A percentile compares a stretch with the other conserved stretches of the same genome.
These are phyloP conservation scores for Toxicodendron radicans DNA, from an alignment of 345 rosid species.

Conservation along the genomic window DNA sequence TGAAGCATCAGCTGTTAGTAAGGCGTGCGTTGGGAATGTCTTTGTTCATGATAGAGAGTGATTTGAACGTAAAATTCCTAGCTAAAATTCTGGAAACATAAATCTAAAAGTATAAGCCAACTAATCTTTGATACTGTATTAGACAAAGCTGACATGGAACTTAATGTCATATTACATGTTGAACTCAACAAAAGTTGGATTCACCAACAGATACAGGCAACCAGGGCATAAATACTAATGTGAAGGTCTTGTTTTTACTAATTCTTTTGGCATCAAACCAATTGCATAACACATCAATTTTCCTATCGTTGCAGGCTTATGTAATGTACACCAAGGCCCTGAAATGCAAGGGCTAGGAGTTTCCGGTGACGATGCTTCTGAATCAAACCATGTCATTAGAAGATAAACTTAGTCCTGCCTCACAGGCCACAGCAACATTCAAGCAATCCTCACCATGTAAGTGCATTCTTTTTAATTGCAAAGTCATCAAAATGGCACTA, in stretches of 20 bases:
- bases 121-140: not conserved
- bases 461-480: not conserved
- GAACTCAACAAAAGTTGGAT: not conserved
- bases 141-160: not conserved
- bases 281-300: too few species aligned
- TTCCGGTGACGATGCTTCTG: not conserved
- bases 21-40: not conserved
- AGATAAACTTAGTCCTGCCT: not conserved
- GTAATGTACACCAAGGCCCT: not conserved
- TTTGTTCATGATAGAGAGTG: not conserved
- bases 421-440: not conserved
- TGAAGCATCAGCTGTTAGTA: not conserved
- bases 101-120: not conserved
- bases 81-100: not conserved
- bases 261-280: not conserved
- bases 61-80: not conserved
- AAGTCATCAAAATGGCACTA: not conserved
- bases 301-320: too few species aligned
- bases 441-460: too few species aligned
- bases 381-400: not conserved
- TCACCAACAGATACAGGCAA: not conserved
- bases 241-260: not conserved
- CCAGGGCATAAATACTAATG: not conserved
- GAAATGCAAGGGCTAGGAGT: not conserved
- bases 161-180: not conserved